A percentile compares a stretch with the other conserved stretches of the same genome.
Conservation (phyloP, 345 rosid species). For the Eucalyptus polyanthemos region DNA sequence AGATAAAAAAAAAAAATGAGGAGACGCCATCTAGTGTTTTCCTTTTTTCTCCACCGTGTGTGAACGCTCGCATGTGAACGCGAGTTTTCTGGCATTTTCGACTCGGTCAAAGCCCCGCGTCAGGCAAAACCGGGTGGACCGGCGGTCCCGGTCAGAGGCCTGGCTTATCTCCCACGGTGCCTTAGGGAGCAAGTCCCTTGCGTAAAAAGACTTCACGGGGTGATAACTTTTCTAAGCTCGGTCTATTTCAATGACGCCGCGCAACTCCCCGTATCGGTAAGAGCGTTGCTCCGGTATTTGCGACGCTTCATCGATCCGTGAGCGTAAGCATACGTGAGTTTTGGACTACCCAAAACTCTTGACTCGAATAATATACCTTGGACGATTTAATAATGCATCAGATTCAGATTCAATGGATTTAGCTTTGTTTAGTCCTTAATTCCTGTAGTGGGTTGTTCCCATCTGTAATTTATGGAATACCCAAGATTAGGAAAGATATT, state of each 20-base stretch:
- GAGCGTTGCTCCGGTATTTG: not conserved
- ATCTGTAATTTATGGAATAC: too few relatives aligned
- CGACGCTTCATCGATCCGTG: too few relatives aligned
- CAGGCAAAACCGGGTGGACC: not conserved
- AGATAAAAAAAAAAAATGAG: not conserved
- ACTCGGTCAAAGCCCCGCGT: not conserved
- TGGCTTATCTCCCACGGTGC: not conserved
- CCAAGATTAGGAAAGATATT: too few relatives aligned
- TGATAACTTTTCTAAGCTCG: not conserved
- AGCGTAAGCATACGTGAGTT: too few relatives aligned
- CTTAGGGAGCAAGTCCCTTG: not conserved
- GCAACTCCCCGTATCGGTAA: not conserved
- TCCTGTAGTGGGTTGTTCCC: too few relatives aligned
- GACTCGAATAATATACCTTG: too few relatives aligned
- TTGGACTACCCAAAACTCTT: too few relatives aligned
- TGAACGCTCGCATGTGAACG: not conserved
- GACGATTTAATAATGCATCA: too few relatives aligned
- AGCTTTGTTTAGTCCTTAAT: too few relatives aligned
- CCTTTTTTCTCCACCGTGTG: rapidly evolving
- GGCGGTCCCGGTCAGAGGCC: not conserved
- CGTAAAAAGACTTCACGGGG: too few relatives aligned
- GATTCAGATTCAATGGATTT: too few relatives aligned
- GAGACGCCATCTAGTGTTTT: not conserved
- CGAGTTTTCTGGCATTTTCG: not conserved
- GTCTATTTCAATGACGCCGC: not conserved